These are phyloP conservation scores for Podospora pseudoanserina DNA, from an alignment of 495 filamentous ascomycete genomes.

Conservation along the genomic window DNA sequence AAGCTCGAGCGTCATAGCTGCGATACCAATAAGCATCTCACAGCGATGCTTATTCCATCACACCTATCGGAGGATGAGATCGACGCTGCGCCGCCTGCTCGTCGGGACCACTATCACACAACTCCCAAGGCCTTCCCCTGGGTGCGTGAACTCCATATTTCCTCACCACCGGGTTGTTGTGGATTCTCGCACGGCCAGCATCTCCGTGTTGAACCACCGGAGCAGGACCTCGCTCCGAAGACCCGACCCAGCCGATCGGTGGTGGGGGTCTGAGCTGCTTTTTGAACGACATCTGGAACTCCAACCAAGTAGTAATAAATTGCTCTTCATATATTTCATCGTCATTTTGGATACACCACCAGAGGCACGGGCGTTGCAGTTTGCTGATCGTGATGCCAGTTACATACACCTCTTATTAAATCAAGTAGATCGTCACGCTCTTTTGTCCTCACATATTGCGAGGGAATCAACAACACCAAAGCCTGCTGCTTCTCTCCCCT, in stretches of 20 bases:
- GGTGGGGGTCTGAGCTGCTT: neutral
- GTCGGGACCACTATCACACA: neutral
- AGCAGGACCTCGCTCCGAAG: neutral
- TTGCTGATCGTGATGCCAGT: neutral
- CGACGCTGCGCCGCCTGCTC: slow-evolving; percentile 2
- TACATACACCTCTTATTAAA: neutral
- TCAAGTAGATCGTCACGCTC: no score
- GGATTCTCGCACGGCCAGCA: neutral
- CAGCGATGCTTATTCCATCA: neutral
- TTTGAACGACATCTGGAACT: neutral
- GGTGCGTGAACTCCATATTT: neutral
- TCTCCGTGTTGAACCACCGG: slow-evolving; percentile 2
- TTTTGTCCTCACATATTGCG: no score
- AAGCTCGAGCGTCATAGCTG: neutral
- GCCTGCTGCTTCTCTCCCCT: no score
- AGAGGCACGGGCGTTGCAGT: neutral
- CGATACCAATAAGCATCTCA: neutral
- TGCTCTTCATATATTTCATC: neutral
- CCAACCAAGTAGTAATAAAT: neutral
- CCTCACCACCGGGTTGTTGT: neutral
- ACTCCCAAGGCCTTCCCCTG: neutral
- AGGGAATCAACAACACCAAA: no score
- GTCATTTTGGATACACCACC: neutral
- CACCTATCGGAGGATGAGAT: slow-evolving; percentile 5
- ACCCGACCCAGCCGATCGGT: neutral